Evolutionary conservation across 805 yeast genomes (phyloP), one percentile per base, ranked within the genome.

Genomic region (Saccharomycopsis amapae): DNA sequence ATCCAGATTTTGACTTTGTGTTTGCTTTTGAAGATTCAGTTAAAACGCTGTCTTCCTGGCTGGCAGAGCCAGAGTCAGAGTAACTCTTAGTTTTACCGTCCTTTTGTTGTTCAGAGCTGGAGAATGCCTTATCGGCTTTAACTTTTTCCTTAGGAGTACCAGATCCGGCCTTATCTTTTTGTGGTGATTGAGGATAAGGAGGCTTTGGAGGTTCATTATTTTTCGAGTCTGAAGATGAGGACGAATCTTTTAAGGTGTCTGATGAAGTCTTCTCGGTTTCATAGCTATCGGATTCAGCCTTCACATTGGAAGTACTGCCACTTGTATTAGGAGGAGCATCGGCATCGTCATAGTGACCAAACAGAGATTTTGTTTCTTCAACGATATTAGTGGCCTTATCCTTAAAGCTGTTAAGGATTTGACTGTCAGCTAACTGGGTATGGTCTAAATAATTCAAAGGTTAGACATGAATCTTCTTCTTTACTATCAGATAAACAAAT

Each of bases 31-130:
- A 15, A 35, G 26, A 23, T 6, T 38, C 41, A 38, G 24, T 23
- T 15, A 36, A 31, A 28, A 20, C 19, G 12, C 19, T 20, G n/a
- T 30, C 32, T 20, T 39, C 25, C 25, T 35, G 34, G 3, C 28
- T 30, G 18, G n/a, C 32, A 26, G 19, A n/a, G 26, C 43, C 20
- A 7, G 15, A 38, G 3, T 45, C 42, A 25, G n/a, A 39, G 32
- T 44, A 40, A 34, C 24, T 30, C 24, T 45, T 45, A 10, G 40
- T 28, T 6, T 15, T 38, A 15, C 48, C 46, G 23, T 50, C 53
- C 18, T 50, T 50, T 23, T 47, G 53, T 17, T 50, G 51, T 34
- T 50, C 49, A 17, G 24, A 33, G 9, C 49, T 44, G 19, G 44
- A 36, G 30, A 50, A 44, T 5, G 44, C 41, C 22, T 50, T 46